A percentile compares a stretch with the other conserved stretches of the same genome.
Conservation (phyloP, 495 filamentous ascomycete genomes). For the Daldinia loculata region DNA sequence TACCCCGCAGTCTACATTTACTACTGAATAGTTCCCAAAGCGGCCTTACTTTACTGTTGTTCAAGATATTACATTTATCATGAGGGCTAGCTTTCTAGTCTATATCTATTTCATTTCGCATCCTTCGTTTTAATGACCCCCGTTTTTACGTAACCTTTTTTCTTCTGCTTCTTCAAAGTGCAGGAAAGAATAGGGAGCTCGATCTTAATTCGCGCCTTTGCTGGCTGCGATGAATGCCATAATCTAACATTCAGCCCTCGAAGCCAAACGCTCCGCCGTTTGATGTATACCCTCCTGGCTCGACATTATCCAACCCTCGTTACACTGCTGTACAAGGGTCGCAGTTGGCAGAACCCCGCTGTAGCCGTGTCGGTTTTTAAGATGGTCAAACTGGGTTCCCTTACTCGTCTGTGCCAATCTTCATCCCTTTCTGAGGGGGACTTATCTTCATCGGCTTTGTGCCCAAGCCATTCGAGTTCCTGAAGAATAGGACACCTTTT, state of each 20-base stretch:
- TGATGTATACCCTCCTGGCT: background rate
- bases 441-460: conserved; percentile 65
- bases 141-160: conserved; percentile 3
- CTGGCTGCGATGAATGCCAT: background rate
- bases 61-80: conserved; percentile 17
- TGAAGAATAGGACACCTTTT: conserved; percentile 74
- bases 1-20: background rate
- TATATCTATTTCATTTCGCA: conserved; percentile 27
- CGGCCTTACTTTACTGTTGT: background rate
- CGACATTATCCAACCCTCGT: conserved; percentile 14
- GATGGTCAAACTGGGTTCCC: background rate
- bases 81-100: conserved; percentile 23
- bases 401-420: conserved; percentile 16
- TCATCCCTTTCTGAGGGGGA: conserved; percentile 25
- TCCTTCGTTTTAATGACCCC: conserved; percentile 4
- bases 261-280: background rate
- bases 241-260: background rate
- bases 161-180: background rate
- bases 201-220: background rate
- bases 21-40: background rate
- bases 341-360: background rate
- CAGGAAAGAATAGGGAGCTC: background rate
- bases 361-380: background rate
- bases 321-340: background rate
- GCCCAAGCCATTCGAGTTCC: conserved; percentile 80